Percentiles rank a stretch among this genome's conserved stretches.
Conservation (phyloP, 2,329 filamentous ascomycete genomes). For the Aspergillus hortae region DNA sequence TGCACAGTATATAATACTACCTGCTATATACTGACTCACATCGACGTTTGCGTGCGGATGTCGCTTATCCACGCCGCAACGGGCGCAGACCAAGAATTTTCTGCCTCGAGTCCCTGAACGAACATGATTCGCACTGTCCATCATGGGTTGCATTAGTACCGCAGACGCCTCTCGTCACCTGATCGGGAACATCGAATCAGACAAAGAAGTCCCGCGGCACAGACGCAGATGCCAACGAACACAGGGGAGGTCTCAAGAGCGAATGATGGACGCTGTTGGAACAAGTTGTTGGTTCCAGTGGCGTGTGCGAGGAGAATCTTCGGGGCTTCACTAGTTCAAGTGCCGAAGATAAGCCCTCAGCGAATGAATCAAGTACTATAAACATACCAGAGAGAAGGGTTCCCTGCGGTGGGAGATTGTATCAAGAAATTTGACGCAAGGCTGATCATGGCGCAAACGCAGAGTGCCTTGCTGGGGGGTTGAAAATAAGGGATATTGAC, state of each 20-base stretch:
- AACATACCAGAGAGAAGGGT: not conserved
- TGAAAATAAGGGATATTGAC: too few species aligned
- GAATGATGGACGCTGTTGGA: not conserved
- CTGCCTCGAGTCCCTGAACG: too few species aligned
- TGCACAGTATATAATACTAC: not conserved
- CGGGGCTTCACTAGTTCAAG: not conserved
- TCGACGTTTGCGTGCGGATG: not conserved
- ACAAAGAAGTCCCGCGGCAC: conserved; percentile 7
- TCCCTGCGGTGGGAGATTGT: too few species aligned
- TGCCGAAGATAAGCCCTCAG: too few species aligned
- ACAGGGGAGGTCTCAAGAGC: not conserved
- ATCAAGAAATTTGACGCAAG: too few species aligned
- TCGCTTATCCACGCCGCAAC: too few species aligned
- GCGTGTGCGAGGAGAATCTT: not conserved
- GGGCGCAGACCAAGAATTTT: too few species aligned
- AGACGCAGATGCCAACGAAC: conserved; percentile 11
- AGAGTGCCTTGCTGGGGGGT: too few species aligned
- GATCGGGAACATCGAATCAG: conserved; percentile 13
- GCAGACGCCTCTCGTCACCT: conserved; percentile 16
- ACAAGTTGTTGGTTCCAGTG: not conserved
- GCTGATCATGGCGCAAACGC: too few species aligned
- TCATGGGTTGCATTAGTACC: conserved; percentile 15
- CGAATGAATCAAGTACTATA: too few species aligned
- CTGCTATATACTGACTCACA: not conserved
- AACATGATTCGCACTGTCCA: conserved; percentile 10